These are phyloP conservation scores for Mycoemilia scoparia DNA, from an alignment of 192 early-diverging fungal genomes.

Conservation along the genomic window DNA sequence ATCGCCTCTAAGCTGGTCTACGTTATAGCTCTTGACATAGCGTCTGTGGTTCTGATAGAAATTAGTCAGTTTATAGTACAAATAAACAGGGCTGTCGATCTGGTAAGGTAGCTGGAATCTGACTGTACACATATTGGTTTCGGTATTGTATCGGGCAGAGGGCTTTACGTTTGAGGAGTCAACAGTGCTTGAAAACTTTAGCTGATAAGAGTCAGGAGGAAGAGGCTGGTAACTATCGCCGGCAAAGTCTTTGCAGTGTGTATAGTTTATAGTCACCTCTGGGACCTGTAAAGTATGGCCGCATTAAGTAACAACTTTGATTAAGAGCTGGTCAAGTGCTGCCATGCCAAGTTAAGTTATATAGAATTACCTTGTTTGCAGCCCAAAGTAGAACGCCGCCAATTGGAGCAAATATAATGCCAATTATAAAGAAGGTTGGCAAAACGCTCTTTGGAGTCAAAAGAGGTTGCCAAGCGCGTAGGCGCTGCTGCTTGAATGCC, in stretches of 20 bases:
- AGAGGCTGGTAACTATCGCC: too few relatives aligned
- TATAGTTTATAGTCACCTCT: constrained; percentile 89
- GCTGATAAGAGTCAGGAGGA: too few relatives aligned
- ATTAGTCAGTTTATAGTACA: constrained; percentile 92
- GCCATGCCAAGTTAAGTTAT: too few relatives aligned
- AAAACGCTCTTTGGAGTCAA: constrained; percentile 96
- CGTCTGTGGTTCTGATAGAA: constrained; percentile 98
- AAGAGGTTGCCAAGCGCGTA: constrained; percentile 98
- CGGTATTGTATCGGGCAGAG: constrained; percentile 30
- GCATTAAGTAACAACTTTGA: too few relatives aligned
- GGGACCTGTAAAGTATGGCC: too few relatives aligned
- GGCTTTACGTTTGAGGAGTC: too few relatives aligned
- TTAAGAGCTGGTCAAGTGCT: too few relatives aligned
- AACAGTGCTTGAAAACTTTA: too few relatives aligned
- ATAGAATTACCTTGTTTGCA: too few relatives aligned
- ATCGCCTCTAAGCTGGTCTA: constrained; percentile 63
- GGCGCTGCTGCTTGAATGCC: constrained; percentile 97
- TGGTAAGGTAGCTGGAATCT: constrained; percentile 44
- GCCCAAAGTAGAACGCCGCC: constrained; percentile 82
- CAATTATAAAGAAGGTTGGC: constrained; percentile 86
- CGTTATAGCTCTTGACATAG: constrained; percentile 80
- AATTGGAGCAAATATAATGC: constrained; percentile 87
- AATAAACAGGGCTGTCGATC: constrained; percentile 60
- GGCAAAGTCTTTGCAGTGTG: constrained; percentile 41
- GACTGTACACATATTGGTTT: constrained; percentile 44